phyloP scores from a whole-genome alignment of 2,329 filamentous ascomycete species.

The Alternaria gansuensis region DNA sequence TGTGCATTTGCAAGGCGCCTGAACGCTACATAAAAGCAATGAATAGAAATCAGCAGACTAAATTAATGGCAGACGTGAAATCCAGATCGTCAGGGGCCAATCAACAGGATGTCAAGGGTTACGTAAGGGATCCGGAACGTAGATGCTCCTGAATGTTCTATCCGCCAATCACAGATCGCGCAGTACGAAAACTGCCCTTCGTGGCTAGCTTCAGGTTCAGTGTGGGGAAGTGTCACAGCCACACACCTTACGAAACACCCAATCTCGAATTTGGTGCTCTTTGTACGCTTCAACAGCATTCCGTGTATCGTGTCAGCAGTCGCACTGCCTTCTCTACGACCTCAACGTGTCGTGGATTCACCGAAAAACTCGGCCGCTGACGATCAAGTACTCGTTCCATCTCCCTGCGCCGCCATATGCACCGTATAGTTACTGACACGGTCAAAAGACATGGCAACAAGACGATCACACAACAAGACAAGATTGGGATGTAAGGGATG shows the following conservation, averaged over 20 bases:
- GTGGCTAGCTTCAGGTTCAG: slow-evolving; percentile 17
- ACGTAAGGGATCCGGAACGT: slow-evolving; percentile 5
- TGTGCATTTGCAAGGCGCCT: slow-evolving; percentile 16
- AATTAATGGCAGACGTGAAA: not conserved
- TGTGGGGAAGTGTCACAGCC: slow-evolving; percentile 25
- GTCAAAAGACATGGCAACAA: slow-evolving; percentile 38
- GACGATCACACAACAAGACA: slow-evolving; percentile 49
- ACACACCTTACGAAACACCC: slow-evolving; percentile 19
- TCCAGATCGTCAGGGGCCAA: not conserved
- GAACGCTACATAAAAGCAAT: slow-evolving; percentile 16
- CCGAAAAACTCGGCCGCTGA: not conserved
- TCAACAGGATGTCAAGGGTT: slow-evolving; percentile 1
- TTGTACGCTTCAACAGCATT: slow-evolving; percentile 24
- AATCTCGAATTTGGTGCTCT: slow-evolving; percentile 5
- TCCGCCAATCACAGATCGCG: slow-evolving; percentile 24
- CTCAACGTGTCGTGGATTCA: slow-evolving; percentile 12
- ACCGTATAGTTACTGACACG: slow-evolving; percentile 14
- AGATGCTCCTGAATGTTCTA: not conserved
- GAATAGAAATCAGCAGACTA: slow-evolving; percentile 12
- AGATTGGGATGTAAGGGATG: slow-evolving; percentile 49
- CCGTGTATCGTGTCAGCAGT: not conserved
- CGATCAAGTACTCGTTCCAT: not conserved
- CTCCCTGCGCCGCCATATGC: slow-evolving; percentile 7
- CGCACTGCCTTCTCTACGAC: not conserved
- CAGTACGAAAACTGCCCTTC: slow-evolving; percentile 29